A percentile compares a stretch with the other conserved stretches of the same genome.
phyloP scores from a whole-genome alignment of 352 stramenopile genomes.

The Globisporangium viniferum region DNA sequence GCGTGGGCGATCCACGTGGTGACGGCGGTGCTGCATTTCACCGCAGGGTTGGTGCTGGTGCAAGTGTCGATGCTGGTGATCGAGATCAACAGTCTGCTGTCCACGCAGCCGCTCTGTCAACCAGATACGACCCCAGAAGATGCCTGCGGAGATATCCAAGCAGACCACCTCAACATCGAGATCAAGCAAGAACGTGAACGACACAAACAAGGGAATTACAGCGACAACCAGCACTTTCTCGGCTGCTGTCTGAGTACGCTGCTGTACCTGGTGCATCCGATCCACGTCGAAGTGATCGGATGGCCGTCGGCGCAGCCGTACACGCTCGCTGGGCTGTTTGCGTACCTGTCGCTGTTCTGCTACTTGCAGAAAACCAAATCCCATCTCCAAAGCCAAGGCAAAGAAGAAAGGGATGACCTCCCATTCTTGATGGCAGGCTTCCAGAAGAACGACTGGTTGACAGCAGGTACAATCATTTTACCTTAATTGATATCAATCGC shows the following conservation, averaged over 20 bases:
- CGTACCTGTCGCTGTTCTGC: slow-evolving; percentile 35
- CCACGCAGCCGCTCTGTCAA: neutral
- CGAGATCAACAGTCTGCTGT: slow-evolving; percentile 15
- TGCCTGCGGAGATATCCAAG: neutral
- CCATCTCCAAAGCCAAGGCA: neutral
- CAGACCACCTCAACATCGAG: neutral
- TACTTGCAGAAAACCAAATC: slow-evolving; percentile 15
- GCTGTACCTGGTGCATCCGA: slow-evolving; percentile 58
- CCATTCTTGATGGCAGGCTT: neutral
- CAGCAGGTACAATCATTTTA: neutral
- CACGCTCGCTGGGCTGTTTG: slow-evolving; percentile 49
- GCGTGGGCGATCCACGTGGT: slow-evolving; percentile 38
- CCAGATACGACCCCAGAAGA: neutral
- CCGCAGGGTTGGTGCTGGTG: slow-evolving; percentile 25
- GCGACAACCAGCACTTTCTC: neutral
- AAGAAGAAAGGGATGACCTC: neutral
- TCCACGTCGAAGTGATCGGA: slow-evolving; percentile 27
- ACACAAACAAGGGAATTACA: too few species aligned
- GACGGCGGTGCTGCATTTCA: slow-evolving; percentile 43
- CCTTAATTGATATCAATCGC: neutral
- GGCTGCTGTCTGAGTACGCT: slow-evolving; percentile 41
- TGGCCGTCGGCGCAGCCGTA: slow-evolving; percentile 64
- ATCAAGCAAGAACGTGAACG: neutral
- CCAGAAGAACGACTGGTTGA: neutral
- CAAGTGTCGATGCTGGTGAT: slow-evolving; percentile 26